These are phyloP conservation scores for Thelonectria olida DNA, from an alignment of 2,329 filamentous ascomycete genomes.

Conservation along the genomic window DNA sequence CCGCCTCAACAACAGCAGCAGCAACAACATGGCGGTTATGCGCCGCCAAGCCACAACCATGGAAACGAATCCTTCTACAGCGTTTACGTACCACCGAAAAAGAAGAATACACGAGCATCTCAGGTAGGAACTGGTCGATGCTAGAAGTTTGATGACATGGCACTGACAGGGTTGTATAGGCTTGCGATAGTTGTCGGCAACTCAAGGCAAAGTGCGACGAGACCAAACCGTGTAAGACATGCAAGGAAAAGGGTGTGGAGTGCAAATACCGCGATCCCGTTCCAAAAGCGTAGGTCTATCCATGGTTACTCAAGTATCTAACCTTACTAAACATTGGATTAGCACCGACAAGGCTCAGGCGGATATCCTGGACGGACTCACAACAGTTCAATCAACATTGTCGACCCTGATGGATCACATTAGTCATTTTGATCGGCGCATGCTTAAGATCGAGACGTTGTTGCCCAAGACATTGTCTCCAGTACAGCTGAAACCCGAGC, in stretches of 20 bases:
- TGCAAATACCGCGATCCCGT: slow-evolving; percentile 93
- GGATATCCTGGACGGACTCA: slow-evolving; percentile 67
- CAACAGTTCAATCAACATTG: slow-evolving; percentile 51
- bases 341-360: slow-evolving; percentile 69
- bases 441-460: slow-evolving; percentile 47
- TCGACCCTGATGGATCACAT: slow-evolving; percentile 49
- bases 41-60: slow-evolving; percentile 16
- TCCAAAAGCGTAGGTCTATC: slow-evolving; percentile 80
- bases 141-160: neutral
- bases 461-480: slow-evolving; percentile 32
- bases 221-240: slow-evolving; percentile 83
- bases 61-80: slow-evolving; percentile 48
- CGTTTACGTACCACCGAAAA: slow-evolving; percentile 58
- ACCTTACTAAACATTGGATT: slow-evolving; percentile 21
- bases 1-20: neutral
- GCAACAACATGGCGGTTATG: slow-evolving; percentile 36
- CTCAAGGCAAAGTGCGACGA: slow-evolving; percentile 94
- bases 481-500: slow-evolving; percentile 40
- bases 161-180: slow-evolving; percentile 59
- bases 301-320: neutral
- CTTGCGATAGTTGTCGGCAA: slow-evolving; percentile 88
- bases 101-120: slow-evolving; percentile 72
- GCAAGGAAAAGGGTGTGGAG: slow-evolving; percentile 83
- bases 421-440: slow-evolving; percentile 48
- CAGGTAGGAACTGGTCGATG: slow-evolving; percentile 54